Evolutionary conservation across 805 yeast species (phyloP), one percentile per base, ranked within the genome.

Genomic region (Lipomyces lipofer): DNA sequence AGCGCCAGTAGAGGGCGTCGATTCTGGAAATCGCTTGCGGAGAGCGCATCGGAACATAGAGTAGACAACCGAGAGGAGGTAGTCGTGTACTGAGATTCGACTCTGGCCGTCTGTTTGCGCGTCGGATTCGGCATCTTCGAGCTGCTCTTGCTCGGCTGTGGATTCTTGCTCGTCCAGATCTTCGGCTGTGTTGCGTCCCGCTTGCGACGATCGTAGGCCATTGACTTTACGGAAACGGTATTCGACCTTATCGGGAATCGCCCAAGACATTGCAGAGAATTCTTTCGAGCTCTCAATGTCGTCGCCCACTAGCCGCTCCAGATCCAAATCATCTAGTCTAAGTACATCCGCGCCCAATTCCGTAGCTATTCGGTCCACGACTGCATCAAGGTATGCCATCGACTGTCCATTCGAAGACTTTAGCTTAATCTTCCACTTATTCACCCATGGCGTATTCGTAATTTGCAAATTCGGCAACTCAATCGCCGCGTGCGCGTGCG

Each of bases 361-460:
- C 21, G 29, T 52, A 17, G 60, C 54, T 5, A 56, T 22, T 28
- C 43, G 30, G 24, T 43, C 52, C 10, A 56, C 58, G 4, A 56
- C 22, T 4, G 60, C 45, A 42, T 56, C 60, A 9, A 56, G 28
- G 30, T 45, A 56, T 15, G 39, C 39, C 54, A 56, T 45, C 12
- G 60, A 56, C 47, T 56, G 60, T 25, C 60, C 60, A 5, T 46
- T 29, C 1, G 60, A 24, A 7, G 60, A 54, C 12, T 46, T 17
- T 7, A 56, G 42, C 13, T 40, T 30, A 2, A 56, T 40, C 22
- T 50, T 47, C 27, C 43, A 53, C 28, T 49, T 45, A 29, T 48
- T 49, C 6, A 53, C 32, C 56, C 56, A 56, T 15, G 54, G 49
- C 3, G 56, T 38, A 4, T 44, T 22, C 6, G 33, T 19, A n/a